Base-by-base conservation (phyloP, 2,329 filamentous ascomycete species). In the Cytospora paraplurivora region DNA sequence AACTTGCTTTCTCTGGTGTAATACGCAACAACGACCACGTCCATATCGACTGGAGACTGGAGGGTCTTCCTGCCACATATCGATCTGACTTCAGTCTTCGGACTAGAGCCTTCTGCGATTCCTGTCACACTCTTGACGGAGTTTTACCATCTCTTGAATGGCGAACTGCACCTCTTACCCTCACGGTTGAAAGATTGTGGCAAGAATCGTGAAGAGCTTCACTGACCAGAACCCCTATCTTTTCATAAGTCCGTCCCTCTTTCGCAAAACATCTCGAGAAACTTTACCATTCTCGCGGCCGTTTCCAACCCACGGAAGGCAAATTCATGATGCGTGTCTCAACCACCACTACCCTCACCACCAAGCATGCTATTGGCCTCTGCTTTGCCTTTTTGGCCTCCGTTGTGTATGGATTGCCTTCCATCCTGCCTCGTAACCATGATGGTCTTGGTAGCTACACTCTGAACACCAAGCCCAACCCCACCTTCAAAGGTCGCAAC, bases 381-480 rank as follows among this genome's bases (percentile, higher is more conserved):
- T 19, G 60, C 33, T 44, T 69, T 37, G 33, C 58, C 21, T 52
- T 65, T 55, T 54, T 66, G 12, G 55, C 61, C 37, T 53, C 64
- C 3, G 33, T 41, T 8, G 57, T 60, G 37, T 47, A 55, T 49
- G 54, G 44, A 37, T 50, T 58, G 19, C 62, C 56, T 19, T 62
- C 62, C 33, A 21, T 52, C 13, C 32, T 62, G 19, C 35, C 47
- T 49, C 19, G 34, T 12, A 19, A 27, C 27, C 27, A 57, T n/a
- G 47, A 12, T 38, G 37, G 15, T 10, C n/a, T 55, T 38, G 59
- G 60, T 7, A 52, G 38, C 2, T 76, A 77, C 57, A 67, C 67
- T 0, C 52, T 80, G 12, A 52, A 67, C 0, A 72, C 77, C 19
- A 67, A 78, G 3, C 65, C 63, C 47, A 82, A 81, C 63, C 56